Conservation (phyloP, 2,329 filamentous ascomycete species). For the Aspergillus costaricaensis region DNA sequence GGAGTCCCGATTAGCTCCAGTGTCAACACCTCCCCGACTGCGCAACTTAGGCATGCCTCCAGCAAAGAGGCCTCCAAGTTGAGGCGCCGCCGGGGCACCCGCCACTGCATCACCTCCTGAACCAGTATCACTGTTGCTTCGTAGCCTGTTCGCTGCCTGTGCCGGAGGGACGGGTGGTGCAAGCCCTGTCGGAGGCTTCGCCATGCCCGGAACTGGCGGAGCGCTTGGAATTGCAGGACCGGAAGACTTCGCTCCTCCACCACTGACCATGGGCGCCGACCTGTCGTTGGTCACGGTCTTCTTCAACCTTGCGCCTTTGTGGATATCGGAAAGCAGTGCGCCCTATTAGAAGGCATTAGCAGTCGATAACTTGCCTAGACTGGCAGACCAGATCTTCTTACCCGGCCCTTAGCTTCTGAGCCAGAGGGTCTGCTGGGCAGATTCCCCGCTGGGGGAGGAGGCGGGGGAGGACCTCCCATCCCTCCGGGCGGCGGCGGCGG, state of each 20-base stretch:
- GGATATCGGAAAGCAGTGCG: slow-evolving; percentile 83
- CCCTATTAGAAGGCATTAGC: slow-evolving; percentile 58
- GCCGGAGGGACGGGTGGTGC: slow-evolving; percentile 65
- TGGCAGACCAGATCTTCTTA: slow-evolving; percentile 53
- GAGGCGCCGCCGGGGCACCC: slow-evolving; percentile 65
- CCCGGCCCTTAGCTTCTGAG: slow-evolving; percentile 60
- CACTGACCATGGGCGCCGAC: slow-evolving; percentile 71
- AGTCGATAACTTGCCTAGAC: neutral
- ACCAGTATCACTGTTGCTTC: slow-evolving; percentile 76
- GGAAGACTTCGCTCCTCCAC: slow-evolving; percentile 64
- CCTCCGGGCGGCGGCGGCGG: slow-evolving; percentile 66
- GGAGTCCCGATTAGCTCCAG: slow-evolving; percentile 69
- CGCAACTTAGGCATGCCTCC: slow-evolving; percentile 94
- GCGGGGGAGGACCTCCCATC: slow-evolving; percentile 64
- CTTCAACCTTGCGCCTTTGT: slow-evolving; percentile 75
- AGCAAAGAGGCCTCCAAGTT: slow-evolving; percentile 84
- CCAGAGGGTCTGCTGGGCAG: slow-evolving; percentile 61
- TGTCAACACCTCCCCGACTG: slow-evolving; percentile 81
- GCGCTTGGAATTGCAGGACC: slow-evolving; percentile 77
- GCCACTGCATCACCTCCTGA: slow-evolving; percentile 47
- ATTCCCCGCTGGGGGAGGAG: slow-evolving; percentile 57
- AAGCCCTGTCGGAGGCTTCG: slow-evolving; percentile 24
- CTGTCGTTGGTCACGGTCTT: slow-evolving; percentile 91
- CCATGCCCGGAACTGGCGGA: slow-evolving; percentile 33
- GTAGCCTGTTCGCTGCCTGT: slow-evolving; percentile 59